These are phyloP conservation scores for Mycena kentingensis DNA, from an alignment of 768 basidiomycete genomes.

Conservation along the genomic window DNA sequence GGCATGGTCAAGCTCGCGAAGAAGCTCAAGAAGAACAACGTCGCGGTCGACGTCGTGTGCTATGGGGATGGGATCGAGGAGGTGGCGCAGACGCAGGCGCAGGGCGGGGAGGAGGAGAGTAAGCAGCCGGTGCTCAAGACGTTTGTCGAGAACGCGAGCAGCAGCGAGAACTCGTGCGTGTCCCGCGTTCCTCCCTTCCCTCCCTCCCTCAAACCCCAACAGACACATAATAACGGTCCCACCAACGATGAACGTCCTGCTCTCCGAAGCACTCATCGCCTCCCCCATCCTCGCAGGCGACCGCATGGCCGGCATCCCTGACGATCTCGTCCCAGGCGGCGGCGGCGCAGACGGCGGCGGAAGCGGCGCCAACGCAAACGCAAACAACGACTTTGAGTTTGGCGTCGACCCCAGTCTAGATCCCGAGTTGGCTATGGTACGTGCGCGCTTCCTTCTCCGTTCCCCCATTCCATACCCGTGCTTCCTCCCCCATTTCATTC, in stretches of 20 bases:
- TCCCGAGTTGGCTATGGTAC: conserved; percentile 94
- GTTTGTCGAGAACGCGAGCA: conserved; percentile 82
- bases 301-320: conserved; percentile 67
- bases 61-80: conserved; percentile 90
- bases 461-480: neutral
- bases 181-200: neutral
- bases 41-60: conserved; percentile 87
- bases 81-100: too few relatives aligned
- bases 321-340: conserved; percentile 52
- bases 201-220: neutral
- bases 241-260: conserved; percentile 66
- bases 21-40: conserved; percentile 99
- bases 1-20: conserved; percentile 87
- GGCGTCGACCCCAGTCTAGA: conserved; percentile 95
- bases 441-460: conserved; percentile 27
- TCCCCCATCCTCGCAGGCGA: conserved; percentile 85
- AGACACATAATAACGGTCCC: conserved; percentile 84
- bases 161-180: conserved; percentile 84
- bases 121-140: conserved; percentile 69
- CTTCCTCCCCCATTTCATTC: neutral
- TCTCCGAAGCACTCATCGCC: conserved; percentile 80
- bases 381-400: conserved; percentile 68
- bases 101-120: conserved; percentile 54
- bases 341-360: conserved; percentile 49
- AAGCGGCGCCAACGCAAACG: conserved; percentile 42